Conservation (phyloP, 148 eudicot genomes). For the Cornus controversa region DNA sequence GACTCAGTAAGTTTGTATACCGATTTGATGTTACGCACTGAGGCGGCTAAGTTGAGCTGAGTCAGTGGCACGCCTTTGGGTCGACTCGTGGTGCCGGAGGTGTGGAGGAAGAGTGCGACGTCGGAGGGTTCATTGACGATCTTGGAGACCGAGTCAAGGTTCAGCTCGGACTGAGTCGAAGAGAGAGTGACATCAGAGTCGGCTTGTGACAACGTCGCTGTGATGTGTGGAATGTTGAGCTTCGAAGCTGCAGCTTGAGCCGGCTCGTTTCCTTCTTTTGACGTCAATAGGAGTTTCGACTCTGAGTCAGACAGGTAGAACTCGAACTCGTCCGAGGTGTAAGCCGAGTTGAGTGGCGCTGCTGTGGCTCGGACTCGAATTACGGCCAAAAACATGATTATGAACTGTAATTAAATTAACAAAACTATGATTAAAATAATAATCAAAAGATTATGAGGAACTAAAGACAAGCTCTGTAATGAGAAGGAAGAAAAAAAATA, state of each 20-base stretch:
- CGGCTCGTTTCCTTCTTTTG: slow-evolving; percentile 61
- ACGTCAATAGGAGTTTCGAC: slow-evolving; percentile 69
- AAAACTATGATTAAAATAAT: background rate
- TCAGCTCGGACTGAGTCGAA: slow-evolving; percentile 20
- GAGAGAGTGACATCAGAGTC: slow-evolving; percentile 42
- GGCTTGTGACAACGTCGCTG: slow-evolving; percentile 38
- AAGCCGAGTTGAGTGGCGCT: slow-evolving; percentile 82
- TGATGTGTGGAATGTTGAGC: slow-evolving; percentile 59
- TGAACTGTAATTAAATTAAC: slow-evolving; percentile 45
- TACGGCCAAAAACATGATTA: slow-evolving; percentile 82
- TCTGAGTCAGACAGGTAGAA: slow-evolving; percentile 90
- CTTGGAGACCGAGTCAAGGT: slow-evolving; percentile 13
- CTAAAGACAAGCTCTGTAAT: too few species aligned
- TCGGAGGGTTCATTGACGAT: slow-evolving; percentile 68
- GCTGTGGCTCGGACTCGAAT: slow-evolving; percentile 81
- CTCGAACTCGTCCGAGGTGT: slow-evolving; percentile 86
- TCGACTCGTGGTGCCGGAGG: slow-evolving; percentile 96
- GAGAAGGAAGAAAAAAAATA: too few species aligned
- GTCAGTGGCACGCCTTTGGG: slow-evolving; percentile 93
- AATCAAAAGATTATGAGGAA: too few species aligned
- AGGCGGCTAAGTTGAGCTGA: slow-evolving; percentile 67
- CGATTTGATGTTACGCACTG: slow-evolving; percentile 66
- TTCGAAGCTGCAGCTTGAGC: slow-evolving; percentile 64
- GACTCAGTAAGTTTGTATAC: slow-evolving; percentile 70
- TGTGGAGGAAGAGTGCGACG: slow-evolving; percentile 80